Evolutionary conservation across 1,139 yeast species (phyloP), one percentile per base, ranked within the genome.

Genomic region (Taphrina communis): DNA sequence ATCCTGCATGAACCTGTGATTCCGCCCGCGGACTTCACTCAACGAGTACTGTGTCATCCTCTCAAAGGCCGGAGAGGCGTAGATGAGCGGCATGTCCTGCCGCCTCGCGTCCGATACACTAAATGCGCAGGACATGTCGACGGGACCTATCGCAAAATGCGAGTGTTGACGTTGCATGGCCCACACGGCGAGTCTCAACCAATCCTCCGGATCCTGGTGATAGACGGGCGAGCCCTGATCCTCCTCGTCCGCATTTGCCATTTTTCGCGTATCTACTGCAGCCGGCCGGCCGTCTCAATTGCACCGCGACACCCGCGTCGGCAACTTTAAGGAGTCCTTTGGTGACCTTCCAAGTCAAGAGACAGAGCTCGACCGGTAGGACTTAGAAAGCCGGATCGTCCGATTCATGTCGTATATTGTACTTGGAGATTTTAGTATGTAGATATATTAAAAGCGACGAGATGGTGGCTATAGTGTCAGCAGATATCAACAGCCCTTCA

Each of bases 41-140:
- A 50, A 48, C 14, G 67, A n/a, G 56, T 70, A 70, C 38, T 71
- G 70, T 8, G 71, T 70, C 17, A 69, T 55, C 19, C 21, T 25
- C 41, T 68, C 70, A 55, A 70, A 70, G 17, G 60, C 52, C 31
- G 59, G 66, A 12, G 70, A 65, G 53, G 65, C 56, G 46, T 70
- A 70, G 9, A 70, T 68, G 17, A 70, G 55, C 5, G 72, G 72
- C 39, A 69, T 41, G 52, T 70, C 72, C 17, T 41, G 42, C 36
- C 57, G 42, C 39, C 69, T 62, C 19, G 71, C 69, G 53, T 69
- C 71, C 17, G 69, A 69, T 4, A 70, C 72, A 25, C 61, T 58
- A 57, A 70, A 70, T 12, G 71, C 60, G 57, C 72, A 70, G 12
- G 70, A 67, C 67, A 66, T 51, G 53, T 70, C 72, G 41, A 70